A percentile compares a stretch with the other conserved stretches of the same genome.
Conservation (phyloP, 129 eudicot species). For the Centrapalus pauciflorus region DNA sequence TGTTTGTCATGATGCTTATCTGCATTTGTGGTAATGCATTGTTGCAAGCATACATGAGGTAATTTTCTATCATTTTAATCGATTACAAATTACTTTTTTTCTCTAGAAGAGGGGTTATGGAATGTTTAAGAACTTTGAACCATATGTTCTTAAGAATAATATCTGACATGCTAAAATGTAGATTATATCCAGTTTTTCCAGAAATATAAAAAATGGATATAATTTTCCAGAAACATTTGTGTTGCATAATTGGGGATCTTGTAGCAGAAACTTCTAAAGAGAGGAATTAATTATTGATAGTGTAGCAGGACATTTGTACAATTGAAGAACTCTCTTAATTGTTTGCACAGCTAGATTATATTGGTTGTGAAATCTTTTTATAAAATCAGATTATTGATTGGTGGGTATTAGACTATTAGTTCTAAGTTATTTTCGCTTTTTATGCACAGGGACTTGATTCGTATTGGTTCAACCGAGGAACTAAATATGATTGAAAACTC, state of each 20-base stretch:
- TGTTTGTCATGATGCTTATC: background rate
- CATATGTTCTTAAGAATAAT: too few species aligned
- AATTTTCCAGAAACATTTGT: background rate
- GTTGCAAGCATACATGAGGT: background rate
- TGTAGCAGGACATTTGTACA: background rate
- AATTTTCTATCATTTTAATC: background rate
- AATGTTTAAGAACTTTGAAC: too few species aligned
- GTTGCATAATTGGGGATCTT: background rate
- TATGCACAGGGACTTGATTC: slow-evolving; percentile 43
- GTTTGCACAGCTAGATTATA: background rate
- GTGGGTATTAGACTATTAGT: background rate
- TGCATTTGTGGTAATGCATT: background rate
- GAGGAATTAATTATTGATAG: background rate
- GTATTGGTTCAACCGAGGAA: slow-evolving; percentile 25
- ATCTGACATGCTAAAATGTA: background rate
- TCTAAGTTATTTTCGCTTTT: background rate
- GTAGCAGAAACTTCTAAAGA: background rate
- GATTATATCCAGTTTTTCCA: background rate
- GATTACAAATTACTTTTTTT: background rate
- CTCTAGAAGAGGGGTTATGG: background rate
- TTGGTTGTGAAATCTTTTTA: background rate
- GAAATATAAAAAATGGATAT: background rate
- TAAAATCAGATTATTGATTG: background rate
- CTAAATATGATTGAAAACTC: slow-evolving; percentile 12
- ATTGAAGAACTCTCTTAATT: too few species aligned